These are phyloP conservation scores for Saprolegnia parasitica DNA, from an alignment of 352 stramenopile species.

Conservation along the genomic window DNA sequence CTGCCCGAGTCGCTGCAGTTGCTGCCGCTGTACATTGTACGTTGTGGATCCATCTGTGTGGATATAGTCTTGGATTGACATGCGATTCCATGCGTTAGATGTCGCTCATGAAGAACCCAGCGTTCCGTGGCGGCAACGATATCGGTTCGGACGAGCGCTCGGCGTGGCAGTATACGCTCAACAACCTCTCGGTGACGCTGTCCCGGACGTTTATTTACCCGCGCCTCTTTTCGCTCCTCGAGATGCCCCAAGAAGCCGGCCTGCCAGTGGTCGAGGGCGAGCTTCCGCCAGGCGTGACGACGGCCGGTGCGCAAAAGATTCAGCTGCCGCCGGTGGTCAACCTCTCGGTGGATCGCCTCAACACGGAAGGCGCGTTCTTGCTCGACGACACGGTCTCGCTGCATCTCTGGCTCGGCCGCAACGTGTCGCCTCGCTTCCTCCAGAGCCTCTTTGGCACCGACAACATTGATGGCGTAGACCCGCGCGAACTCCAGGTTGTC, in stretches of 20 bases:
- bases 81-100: slow-evolving; percentile 74
- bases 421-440: slow-evolving; percentile 80
- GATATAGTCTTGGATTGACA: no score
- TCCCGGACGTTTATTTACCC: slow-evolving; percentile 95
- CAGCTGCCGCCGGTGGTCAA: slow-evolving; percentile 90
- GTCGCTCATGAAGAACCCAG: slow-evolving; percentile 96
- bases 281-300: slow-evolving; percentile 33
- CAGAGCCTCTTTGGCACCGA: slow-evolving; percentile 92
- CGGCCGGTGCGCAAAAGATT: slow-evolving; percentile 63
- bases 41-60: no score
- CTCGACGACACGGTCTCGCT: slow-evolving; percentile 95
- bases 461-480: slow-evolving; percentile 93
- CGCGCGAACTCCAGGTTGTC: slow-evolving; percentile 72
- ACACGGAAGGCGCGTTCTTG: slow-evolving; percentile 94
- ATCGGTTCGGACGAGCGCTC: slow-evolving; percentile 94
- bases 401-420: slow-evolving; percentile 95
- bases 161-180: slow-evolving; percentile 90
- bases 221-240: slow-evolving; percentile 93
- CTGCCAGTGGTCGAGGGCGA: slow-evolving; percentile 48
- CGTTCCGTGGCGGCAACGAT: slow-evolving; percentile 95
- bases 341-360: slow-evolving; percentile 92
- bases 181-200: slow-evolving; percentile 91
- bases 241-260: slow-evolving; percentile 86
- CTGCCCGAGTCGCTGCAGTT: slow-evolving; percentile 91
- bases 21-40: slow-evolving; percentile 92